Percentiles rank a stretch among this genome's conserved stretches.
Evolutionary conservation across 345 rosid genomes (phyloP).

Genomic region (Bruguiera gymnorhiza): DNA sequence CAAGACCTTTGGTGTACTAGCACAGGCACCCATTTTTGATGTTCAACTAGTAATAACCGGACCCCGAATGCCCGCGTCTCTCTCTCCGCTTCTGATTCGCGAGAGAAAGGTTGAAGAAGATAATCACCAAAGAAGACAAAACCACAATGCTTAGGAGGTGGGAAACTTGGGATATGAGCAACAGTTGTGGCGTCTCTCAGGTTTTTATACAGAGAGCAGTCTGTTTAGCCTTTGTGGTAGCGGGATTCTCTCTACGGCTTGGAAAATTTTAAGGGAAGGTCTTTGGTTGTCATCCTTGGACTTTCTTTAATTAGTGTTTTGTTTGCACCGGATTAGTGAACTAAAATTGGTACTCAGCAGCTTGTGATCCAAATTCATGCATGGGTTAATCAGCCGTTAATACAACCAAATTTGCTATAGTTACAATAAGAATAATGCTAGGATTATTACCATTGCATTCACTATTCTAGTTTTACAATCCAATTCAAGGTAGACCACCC

Average conservation of each 20-base stretch:
- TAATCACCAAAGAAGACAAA: background rate
- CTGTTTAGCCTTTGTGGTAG: background rate
- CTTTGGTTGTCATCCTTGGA: background rate
- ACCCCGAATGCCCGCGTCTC: background rate
- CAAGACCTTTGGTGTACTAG: conserved; percentile 4
- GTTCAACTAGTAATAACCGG: background rate
- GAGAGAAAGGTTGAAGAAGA: too few species aligned
- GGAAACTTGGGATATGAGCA: background rate
- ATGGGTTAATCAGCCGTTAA: too few species aligned
- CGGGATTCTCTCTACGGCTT: background rate
- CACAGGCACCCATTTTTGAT: conserved; percentile 8
- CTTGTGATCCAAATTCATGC: too few species aligned
- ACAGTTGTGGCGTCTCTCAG: background rate
- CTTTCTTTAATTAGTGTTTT: too few species aligned
- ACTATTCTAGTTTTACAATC: too few species aligned
- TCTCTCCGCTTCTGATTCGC: too few species aligned
- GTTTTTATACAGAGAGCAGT: background rate
- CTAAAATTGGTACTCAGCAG: too few species aligned
- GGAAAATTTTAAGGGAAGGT: background rate
- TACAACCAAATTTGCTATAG: too few species aligned
- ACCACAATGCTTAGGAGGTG: background rate
- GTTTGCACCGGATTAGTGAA: too few species aligned
- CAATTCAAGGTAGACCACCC: too few species aligned
- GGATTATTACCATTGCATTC: too few species aligned
- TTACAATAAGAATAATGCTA: too few species aligned